Conservation (phyloP, 371 early-diverging fungal genomes). For the Saksenaea vasiformis region DNA sequence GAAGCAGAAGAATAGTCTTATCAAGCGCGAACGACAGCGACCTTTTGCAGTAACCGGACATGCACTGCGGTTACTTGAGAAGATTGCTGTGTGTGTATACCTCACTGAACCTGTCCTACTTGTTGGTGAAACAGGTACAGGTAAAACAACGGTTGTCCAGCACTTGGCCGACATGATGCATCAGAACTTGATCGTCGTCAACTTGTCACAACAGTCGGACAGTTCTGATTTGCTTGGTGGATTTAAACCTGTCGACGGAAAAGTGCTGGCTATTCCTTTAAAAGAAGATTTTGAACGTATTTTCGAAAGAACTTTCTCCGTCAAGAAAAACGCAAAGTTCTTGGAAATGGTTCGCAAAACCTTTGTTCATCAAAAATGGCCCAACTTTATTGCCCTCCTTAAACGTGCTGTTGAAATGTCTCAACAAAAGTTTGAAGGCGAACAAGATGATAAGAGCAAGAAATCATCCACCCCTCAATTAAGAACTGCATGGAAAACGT, state of each 20-base stretch:
- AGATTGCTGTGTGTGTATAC: constrained; percentile 80
- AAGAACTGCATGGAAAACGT: constrained; percentile 63
- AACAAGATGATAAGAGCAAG: constrained; percentile 38
- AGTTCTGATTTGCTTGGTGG: constrained; percentile 97
- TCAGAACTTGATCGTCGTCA: constrained; percentile 88
- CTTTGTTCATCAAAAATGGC: constrained; percentile 78
- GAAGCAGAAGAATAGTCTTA: constrained; percentile 29
- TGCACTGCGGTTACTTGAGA: constrained; percentile 79
- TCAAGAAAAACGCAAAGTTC: constrained; percentile 83
- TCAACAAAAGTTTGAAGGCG: constrained; percentile 55
- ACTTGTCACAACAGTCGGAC: constrained; percentile 98
- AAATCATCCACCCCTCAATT: constrained; percentile 48
- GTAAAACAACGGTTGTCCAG: constrained; percentile 99
- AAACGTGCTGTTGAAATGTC: constrained; percentile 78
- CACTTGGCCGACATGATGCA: constrained; percentile 83
- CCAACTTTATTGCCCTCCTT: constrained; percentile 73
- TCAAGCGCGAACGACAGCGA: constrained; percentile 43
- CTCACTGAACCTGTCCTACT: constrained; percentile 90
- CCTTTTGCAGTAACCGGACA: constrained; percentile 85
- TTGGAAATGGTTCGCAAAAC: constrained; percentile 77
- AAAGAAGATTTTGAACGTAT: constrained; percentile 84
- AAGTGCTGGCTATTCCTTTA: constrained; percentile 77
- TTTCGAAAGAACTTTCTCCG: constrained; percentile 87
- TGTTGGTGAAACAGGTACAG: constrained; percentile 99
- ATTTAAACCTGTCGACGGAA: constrained; percentile 94